Evolutionary conservation across 2,329 filamentous ascomycete genomes (phyloP).

Genomic region (Sporothrix dimorphospora): DNA sequence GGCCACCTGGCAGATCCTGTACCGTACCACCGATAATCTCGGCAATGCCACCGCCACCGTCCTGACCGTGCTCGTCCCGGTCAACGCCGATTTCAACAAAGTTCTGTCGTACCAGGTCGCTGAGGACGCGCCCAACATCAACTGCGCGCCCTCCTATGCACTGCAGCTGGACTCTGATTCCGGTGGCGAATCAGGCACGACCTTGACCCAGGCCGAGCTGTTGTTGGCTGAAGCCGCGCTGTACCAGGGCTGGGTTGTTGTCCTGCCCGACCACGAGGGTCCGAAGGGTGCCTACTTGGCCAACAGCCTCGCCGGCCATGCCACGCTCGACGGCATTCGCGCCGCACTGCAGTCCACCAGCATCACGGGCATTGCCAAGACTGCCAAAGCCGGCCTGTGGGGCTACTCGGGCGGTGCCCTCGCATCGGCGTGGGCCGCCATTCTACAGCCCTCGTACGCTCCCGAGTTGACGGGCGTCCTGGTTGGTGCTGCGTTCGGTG

Average conservation of each 20-base stretch:
- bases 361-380: constrained; percentile 28
- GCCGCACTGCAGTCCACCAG: constrained; percentile 31
- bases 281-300: constrained; percentile 47
- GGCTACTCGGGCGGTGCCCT: constrained; percentile 56
- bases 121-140: constrained; percentile 44
- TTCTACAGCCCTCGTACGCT: constrained; percentile 51
- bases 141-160: constrained; percentile 45
- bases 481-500: constrained; percentile 46
- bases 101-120: constrained; percentile 47
- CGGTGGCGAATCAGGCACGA: constrained; percentile 7
- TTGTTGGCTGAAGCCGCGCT: constrained; percentile 43
- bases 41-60: constrained; percentile 26
- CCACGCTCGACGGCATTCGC: constrained; percentile 36
- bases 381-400: constrained; percentile 50
- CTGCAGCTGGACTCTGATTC: constrained; percentile 31
- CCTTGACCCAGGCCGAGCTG: constrained; percentile 33
- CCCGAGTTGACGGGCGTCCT: constrained; percentile 45
- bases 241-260: constrained; percentile 49
- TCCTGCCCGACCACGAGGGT: constrained; percentile 50
- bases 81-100: constrained; percentile 27
- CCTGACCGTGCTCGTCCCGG: constrained; percentile 21
- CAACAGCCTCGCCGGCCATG: constrained; percentile 46
- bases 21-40: constrained; percentile 29
- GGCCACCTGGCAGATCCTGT: constrained; percentile 24
- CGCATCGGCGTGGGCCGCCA: constrained; percentile 51